Evolutionary conservation across 768 basidiomycete genomes (phyloP).

Genomic region (Mycena kentingensis): DNA sequence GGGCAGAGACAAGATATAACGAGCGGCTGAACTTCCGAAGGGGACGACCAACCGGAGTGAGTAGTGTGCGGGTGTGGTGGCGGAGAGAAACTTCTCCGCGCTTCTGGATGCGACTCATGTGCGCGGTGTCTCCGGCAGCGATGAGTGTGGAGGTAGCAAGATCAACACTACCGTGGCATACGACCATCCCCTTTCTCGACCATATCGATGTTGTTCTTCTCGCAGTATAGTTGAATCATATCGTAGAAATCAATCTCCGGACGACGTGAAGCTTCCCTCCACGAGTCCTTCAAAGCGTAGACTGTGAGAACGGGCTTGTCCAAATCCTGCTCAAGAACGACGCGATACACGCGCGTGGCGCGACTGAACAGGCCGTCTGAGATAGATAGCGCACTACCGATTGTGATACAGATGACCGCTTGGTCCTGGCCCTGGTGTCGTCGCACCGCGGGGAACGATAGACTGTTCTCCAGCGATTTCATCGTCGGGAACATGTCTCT

Average conservation of each 20-base stretch:
- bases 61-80: too few relatives aligned
- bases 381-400: background rate
- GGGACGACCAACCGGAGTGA: too few relatives aligned
- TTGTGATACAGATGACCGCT: background rate
- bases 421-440: background rate
- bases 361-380: background rate
- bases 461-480: background rate
- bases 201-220: background rate
- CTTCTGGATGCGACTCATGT: background rate
- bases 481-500: background rate
- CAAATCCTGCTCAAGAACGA: background rate
- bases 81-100: background rate
- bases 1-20: background rate
- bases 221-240: background rate
- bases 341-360: background rate
- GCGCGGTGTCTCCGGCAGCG: background rate
- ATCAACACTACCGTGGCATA: background rate
- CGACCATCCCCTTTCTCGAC: background rate
- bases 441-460: background rate
- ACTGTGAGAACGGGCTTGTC: background rate
- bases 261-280: background rate
- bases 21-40: too few relatives aligned
- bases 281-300: background rate
- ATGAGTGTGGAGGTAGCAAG: background rate
- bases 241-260: background rate